phyloP scores from a whole-genome alignment of 441 rosid species.

The Pelargonium cotyledonis region DNA sequence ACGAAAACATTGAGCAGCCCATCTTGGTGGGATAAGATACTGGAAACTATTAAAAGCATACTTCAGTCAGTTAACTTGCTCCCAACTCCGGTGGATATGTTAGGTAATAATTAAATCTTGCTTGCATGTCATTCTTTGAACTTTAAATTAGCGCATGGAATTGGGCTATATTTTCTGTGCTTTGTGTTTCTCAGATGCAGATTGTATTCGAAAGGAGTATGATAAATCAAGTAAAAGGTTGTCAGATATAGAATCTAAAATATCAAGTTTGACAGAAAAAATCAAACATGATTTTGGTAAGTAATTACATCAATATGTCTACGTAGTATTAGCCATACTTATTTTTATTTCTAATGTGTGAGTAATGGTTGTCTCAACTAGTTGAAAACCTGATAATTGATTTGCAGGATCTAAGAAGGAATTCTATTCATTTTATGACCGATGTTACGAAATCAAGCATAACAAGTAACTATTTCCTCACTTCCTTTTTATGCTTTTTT shows the following conservation, averaged over 20 bases:
- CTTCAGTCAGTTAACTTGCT: conserved; percentile 69
- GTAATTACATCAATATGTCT: conserved; percentile 17
- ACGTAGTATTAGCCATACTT: neutral
- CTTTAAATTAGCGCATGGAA: neutral
- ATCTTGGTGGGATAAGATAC: conserved; percentile 90
- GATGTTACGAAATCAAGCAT: conserved; percentile 79
- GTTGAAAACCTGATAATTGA: neutral
- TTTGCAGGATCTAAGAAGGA: conserved; percentile 77
- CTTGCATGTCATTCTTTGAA: neutral
- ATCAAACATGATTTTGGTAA: conserved; percentile 81
- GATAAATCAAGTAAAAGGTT: conserved; percentile 70
- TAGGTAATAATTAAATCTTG: conserved; percentile 36
- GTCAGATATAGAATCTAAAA: conserved; percentile 79
- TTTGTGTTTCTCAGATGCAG: conserved; percentile 57
- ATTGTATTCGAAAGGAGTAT: conserved; percentile 72
- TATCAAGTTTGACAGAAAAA: conserved; percentile 72
- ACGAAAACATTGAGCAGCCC: conserved; percentile 36
- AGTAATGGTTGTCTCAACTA: neutral
- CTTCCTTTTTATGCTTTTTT: conserved; percentile 8
- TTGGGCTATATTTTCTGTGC: neutral
- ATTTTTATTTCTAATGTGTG: neutral
- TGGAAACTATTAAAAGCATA: conserved; percentile 49
- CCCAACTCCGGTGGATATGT: conserved; percentile 65
- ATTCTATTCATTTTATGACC: conserved; percentile 76
- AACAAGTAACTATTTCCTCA: conserved; percentile 48